phyloP scores from a whole-genome alignment of 208 protist species.

The Acanthamoeba royreba region DNA sequence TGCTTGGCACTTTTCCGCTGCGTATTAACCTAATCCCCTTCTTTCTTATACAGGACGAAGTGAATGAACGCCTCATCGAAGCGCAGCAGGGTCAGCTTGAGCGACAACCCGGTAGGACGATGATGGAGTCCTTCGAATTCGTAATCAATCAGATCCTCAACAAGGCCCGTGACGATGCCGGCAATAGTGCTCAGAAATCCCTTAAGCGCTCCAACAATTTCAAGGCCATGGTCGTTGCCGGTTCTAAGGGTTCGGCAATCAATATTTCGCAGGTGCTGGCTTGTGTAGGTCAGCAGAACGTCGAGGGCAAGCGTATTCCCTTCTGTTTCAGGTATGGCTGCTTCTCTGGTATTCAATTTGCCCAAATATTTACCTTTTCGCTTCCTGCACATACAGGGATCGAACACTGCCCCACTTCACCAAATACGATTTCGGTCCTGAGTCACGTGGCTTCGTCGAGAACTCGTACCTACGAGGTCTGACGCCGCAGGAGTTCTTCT shows the following conservation, averaged over 20 bases:
- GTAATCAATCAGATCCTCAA: slow-evolving; percentile 94
- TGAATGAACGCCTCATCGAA: slow-evolving; percentile 89
- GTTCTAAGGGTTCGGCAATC: slow-evolving; percentile 94
- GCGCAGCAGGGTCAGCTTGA: slow-evolving; percentile 92
- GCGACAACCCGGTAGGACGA: slow-evolving; percentile 86
- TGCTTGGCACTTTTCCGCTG: neutral
- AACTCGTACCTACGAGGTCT: slow-evolving; percentile 98
- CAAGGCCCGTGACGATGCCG: slow-evolving; percentile 77
- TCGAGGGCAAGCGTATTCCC: slow-evolving; percentile 98
- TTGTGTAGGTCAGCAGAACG: slow-evolving; percentile 99
- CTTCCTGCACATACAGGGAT: slow-evolving; percentile 93
- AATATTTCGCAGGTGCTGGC: slow-evolving; percentile 99
- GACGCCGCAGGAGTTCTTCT: slow-evolving; percentile 99
- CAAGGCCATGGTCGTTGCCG: slow-evolving; percentile 72
- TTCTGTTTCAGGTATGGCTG: slow-evolving; percentile 98
- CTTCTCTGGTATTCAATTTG: no score
- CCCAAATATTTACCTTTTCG: slow-evolving; percentile 96
- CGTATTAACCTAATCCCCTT: slow-evolving; percentile 17
- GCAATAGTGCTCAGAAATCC: slow-evolving; percentile 62
- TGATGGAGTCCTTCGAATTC: slow-evolving; percentile 98
- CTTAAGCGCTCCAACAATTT: slow-evolving; percentile 74
- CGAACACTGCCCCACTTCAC: slow-evolving; percentile 98
- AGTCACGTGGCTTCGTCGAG: slow-evolving; percentile 96
- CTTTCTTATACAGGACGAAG: slow-evolving; percentile 72
- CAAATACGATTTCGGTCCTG: slow-evolving; percentile 96